Evolutionary conservation across 192 early-diverging fungal species (phyloP), one percentile per base, ranked within the genome.

Genomic region (Helicostylum pulchrum): DNA sequence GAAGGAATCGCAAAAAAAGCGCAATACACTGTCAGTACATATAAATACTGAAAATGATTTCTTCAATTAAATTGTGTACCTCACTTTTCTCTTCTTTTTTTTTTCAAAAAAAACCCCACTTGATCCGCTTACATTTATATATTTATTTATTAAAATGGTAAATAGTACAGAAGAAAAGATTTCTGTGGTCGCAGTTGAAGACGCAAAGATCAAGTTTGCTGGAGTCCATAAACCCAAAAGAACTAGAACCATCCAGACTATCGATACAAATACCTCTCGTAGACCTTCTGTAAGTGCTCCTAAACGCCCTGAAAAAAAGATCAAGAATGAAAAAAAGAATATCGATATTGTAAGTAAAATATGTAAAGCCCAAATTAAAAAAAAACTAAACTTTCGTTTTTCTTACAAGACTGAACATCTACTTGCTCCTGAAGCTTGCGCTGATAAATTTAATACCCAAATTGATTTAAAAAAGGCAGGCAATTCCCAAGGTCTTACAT

Each of bases 401-500:
- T 65, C 6, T 54, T 48, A 44, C 15, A 2, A 84, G 80, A 75
- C 78, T 34, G 83, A 84, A 53, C 83, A 84, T 68, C 34, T 84
- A 23, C 66, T 78, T 21, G 64, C 66, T 0, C 48, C 70, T 43
- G 77, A 80, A 43, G 73, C 80, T 51, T 67, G 78, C 45, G 78
- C 83, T 10, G 66, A 66, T 3, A 74, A 66, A 47, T 74, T 76
- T 44, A 54, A 56, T 1, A 72, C 76, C 23, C 42, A 59, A 31
- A 74, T 91, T 64, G 78, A 92, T 69, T 36, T 71, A 10, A 69
- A 51, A 11, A 91, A 88, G 63, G 82, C 94, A 0, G 71, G 78
- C 30, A 73, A 85, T 43, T 95, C 91, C 8, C 52, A 70, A 34
- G 96, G 96, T 8, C 77, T 98, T 7, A 72, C 78, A 12, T 23